Percentiles rank a stretch among this genome's conserved stretches.
phyloP scores from a whole-genome alignment of 306 rosid genomes.

The apple (Malus domestica) region DNA sequence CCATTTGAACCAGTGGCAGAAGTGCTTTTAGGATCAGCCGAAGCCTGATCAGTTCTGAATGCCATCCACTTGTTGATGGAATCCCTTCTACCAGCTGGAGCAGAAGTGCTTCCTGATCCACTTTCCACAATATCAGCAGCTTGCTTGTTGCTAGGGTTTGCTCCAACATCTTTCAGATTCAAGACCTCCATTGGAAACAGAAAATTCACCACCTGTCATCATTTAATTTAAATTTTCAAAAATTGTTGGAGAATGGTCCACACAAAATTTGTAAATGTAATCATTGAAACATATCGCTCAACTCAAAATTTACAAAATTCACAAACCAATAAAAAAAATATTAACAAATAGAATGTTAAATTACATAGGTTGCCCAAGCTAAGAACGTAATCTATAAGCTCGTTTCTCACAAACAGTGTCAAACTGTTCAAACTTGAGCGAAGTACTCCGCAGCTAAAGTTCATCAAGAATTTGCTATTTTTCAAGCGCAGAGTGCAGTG shows the following conservation, averaged over 20 bases:
- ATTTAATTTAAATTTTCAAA: not conserved
- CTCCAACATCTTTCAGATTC: constrained; percentile 6
- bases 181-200: constrained; percentile 17
- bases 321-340: not conserved
- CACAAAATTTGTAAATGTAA: not conserved
- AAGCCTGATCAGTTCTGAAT: constrained; percentile 30
- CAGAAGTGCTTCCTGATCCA: constrained; percentile 9
- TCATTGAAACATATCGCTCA: not conserved
- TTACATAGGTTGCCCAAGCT: not conserved
- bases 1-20: not conserved
- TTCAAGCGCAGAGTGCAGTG: not conserved
- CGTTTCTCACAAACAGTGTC: not conserved
- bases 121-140: not conserved
- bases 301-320: not conserved
- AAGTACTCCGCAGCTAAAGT: not conserved
- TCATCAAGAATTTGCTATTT: not conserved
- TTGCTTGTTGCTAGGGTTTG: not conserved
- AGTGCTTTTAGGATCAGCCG: not conserved
- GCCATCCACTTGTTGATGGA: constrained; percentile 75
- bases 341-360: not conserved
- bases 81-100: constrained; percentile 16
- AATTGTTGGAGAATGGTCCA: not conserved
- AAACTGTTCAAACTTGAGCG: not conserved
- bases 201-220: not conserved
- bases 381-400: no score